A percentile compares a stretch with the other conserved stretches of the same genome.
Evolutionary conservation across 805 yeast species (phyloP).

Genomic region (Yarrowia alimentaria): DNA sequence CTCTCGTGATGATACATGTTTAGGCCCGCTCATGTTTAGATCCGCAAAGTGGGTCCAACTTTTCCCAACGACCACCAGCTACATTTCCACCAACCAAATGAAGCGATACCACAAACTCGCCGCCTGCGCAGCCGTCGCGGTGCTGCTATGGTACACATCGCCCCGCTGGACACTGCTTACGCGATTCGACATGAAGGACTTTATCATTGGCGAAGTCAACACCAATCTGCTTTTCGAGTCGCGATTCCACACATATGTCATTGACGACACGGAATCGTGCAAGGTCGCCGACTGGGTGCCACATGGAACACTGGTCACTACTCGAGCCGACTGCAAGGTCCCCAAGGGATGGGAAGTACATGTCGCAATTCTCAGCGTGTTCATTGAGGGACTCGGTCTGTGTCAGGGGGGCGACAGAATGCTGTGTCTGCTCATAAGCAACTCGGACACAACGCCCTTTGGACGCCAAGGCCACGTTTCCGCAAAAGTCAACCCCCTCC

Average conservation of each 20-base stretch:
- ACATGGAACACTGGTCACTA: slow-evolving; percentile 2
- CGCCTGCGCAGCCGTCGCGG: too few relatives aligned
- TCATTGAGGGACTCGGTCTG: neutral
- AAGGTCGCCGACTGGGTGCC: slow-evolving; percentile 1
- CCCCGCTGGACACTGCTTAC: too few relatives aligned
- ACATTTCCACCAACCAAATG: too few relatives aligned
- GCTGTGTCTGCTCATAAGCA: slow-evolving; percentile 4
- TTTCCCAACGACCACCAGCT: too few relatives aligned
- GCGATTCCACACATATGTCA: slow-evolving; percentile 15
- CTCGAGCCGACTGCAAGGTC: neutral
- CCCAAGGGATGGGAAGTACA: slow-evolving; percentile 7
- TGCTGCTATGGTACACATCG: too few relatives aligned
- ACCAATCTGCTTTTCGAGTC: neutral
- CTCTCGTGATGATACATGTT: too few relatives aligned
- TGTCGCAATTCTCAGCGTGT: too few relatives aligned
- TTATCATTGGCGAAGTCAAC: neutral
- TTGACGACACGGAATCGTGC: slow-evolving; percentile 21
- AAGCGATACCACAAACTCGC: too few relatives aligned
- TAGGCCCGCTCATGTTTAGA: too few relatives aligned
- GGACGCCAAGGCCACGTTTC: neutral
- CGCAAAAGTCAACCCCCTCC: neutral
- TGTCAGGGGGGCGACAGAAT: neutral
- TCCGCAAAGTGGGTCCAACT: too few relatives aligned
- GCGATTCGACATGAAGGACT: slow-evolving; percentile 1
- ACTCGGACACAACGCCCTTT: slow-evolving; percentile 16